Evolutionary conservation across 163 green algal genomes (phyloP).

Genomic region (Chlorella variabilis): DNA sequence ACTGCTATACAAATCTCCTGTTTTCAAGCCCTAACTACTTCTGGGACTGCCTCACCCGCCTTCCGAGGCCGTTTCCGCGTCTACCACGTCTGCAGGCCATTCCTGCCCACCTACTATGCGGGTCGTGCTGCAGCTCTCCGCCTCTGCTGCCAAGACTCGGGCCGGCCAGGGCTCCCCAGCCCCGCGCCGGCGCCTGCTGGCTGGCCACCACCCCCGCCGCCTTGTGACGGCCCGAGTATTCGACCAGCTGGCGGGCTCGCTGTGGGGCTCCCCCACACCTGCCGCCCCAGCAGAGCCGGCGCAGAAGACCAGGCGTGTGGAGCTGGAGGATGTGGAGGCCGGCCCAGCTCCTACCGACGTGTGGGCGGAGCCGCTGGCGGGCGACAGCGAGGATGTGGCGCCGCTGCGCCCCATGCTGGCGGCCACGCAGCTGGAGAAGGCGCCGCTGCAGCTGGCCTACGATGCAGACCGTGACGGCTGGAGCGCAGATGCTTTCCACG

Average conservation of each 20-base stretch:
- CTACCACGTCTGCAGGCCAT: too few relatives aligned
- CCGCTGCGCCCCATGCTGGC: slow-evolving; percentile 55
- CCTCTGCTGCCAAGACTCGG: too few relatives aligned
- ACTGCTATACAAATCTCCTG: too few relatives aligned
- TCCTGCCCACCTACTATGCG: too few relatives aligned
- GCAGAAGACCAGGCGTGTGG: not conserved
- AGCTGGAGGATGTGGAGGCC: not conserved
- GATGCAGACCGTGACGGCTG: slow-evolving; percentile 71
- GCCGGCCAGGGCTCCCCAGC: too few relatives aligned
- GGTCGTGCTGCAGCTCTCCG: too few relatives aligned
- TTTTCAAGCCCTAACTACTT: too few relatives aligned
- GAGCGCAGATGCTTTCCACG: slow-evolving; percentile 67
- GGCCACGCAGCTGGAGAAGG: slow-evolving; percentile 56
- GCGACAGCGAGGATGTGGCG: slow-evolving; percentile 15
- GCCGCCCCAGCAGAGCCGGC: not conserved
- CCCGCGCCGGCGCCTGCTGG: too few relatives aligned
- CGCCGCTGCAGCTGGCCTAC: slow-evolving; percentile 54
- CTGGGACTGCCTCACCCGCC: too few relatives aligned
- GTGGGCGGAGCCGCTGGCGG: not conserved
- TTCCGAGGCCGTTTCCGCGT: too few relatives aligned
- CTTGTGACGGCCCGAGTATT: too few relatives aligned
- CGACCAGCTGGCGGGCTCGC: not conserved
- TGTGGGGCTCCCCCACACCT: not conserved
- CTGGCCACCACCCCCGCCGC: too few relatives aligned
- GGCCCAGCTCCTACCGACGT: not conserved